phyloP scores from a whole-genome alignment of 164 flowering plant genomes.

The Santalum album region DNA sequence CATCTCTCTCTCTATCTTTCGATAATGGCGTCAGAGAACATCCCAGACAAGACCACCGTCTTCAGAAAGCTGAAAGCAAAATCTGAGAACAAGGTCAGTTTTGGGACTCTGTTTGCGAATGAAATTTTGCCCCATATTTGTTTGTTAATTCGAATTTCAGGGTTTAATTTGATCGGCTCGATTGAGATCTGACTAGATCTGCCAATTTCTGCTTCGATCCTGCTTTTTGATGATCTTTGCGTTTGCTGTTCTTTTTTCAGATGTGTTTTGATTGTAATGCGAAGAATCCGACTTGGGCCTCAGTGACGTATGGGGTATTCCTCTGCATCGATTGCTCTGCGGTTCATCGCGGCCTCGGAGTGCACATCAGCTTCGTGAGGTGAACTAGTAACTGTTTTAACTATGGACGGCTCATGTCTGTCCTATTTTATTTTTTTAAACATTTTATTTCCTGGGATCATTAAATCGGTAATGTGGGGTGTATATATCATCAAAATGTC shows the following conservation, averaged over 20 bases:
- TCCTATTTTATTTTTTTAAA: no score
- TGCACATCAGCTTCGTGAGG: slow-evolving; percentile 6
- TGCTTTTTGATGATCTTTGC: neutral
- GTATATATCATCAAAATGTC: no score
- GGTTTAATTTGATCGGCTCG: neutral
- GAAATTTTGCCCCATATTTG: neutral
- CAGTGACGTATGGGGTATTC: slow-evolving; percentile 1
- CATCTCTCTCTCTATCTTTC: neutral
- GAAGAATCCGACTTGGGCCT: slow-evolving; percentile 6
- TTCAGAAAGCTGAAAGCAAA: slow-evolving; percentile 4
- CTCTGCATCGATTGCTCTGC: slow-evolving; percentile 7
- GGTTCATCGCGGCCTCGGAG: slow-evolving; percentile 2
- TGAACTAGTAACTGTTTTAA: no score
- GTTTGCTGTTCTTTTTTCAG: no score
- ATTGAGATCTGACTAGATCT: slow-evolving; percentile 1
- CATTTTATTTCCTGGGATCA: no score
- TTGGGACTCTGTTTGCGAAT: neutral
- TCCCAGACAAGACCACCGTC: neutral
- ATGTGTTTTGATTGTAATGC: slow-evolving; percentile 6
- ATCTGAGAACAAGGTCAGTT: slow-evolving; percentile 1
- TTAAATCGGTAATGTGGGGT: no score
- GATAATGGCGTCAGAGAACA: neutral
- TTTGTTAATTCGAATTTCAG: neutral
- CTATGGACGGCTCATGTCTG: no score
- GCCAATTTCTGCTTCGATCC: neutral